Evolutionary conservation across 495 filamentous ascomycete species (phyloP).

Genomic region (Amphirosellinia nigrospora): DNA sequence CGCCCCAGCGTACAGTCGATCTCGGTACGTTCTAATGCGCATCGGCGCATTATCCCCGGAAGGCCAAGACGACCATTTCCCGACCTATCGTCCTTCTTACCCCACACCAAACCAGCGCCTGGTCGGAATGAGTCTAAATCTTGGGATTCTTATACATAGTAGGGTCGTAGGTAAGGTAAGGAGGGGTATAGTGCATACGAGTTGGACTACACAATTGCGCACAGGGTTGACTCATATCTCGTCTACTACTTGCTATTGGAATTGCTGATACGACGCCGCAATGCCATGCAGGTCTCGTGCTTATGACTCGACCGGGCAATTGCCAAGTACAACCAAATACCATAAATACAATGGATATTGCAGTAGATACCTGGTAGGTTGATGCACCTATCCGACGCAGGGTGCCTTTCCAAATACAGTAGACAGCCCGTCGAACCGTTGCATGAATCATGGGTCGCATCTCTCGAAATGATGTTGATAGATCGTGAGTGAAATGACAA

Average conservation of each 20-base stretch:
- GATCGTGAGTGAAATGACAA: conserved; percentile 4
- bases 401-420: not conserved
- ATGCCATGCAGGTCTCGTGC: not conserved
- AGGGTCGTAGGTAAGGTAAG: not conserved
- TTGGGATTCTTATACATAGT: not conserved
- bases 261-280: not conserved
- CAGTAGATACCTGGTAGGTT: not conserved
- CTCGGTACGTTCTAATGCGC: conserved; percentile 4
- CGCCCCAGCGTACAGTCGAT: not conserved
- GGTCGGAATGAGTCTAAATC: not conserved
- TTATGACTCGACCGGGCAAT: not conserved
- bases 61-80: not conserved
- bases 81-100: conserved; percentile 23
- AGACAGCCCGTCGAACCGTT: not conserved
- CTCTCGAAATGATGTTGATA: not conserved
- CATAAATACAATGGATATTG: not conserved
- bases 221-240: conserved; percentile 18
- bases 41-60: not conserved
- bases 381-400: not conserved
- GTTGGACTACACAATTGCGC: not conserved
- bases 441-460: conserved; percentile 3
- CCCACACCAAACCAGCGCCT: conserved; percentile 15
- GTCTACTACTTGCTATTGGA: not conserved
- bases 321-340: not conserved
- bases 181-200: conserved; percentile 3